A percentile compares a stretch with the other conserved stretches of the same genome.
Evolutionary conservation across 139 green algal genomes (phyloP).

Genomic region (Micractinium sp.): DNA sequence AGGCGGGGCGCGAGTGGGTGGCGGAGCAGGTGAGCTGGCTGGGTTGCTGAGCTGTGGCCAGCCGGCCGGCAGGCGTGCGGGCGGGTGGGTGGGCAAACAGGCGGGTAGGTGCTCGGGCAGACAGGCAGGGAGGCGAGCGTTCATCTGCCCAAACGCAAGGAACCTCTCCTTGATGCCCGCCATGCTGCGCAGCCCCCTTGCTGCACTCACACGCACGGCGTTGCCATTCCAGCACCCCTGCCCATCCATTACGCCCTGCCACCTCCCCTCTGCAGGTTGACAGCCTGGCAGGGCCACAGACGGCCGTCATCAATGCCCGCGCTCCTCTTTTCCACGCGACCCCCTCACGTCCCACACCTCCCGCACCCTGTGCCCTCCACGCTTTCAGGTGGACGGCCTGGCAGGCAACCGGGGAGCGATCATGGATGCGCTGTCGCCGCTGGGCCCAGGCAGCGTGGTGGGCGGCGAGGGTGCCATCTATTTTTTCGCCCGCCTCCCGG

Average conservation of each 20-base stretch:
- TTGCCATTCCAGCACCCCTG: no score
- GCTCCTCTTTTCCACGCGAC: not conserved
- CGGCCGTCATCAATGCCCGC: not conserved
- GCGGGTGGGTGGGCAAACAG: no score
- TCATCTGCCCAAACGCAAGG: no score
- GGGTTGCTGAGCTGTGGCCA: not conserved
- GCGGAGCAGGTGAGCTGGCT: constrained; percentile 37
- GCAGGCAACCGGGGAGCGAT: constrained; percentile 64
- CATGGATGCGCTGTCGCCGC: constrained; percentile 71
- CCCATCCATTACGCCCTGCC: no score
- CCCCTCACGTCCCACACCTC: no score
- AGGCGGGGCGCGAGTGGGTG: constrained; percentile 67
- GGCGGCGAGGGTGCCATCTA: constrained; percentile 93
- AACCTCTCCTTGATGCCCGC: no score
- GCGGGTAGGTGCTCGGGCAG: no score
- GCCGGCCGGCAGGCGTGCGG: no score
- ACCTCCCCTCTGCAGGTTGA: no score
- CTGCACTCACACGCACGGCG: no score
- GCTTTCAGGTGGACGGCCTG: constrained; percentile 44
- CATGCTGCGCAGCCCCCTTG: no score
- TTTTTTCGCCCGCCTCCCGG: constrained; percentile 84
- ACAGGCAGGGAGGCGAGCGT: no score
- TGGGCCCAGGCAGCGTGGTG: constrained; percentile 57
- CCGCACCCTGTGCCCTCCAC: not conserved
- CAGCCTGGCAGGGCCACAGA: not conserved